Percentiles rank a stretch among this genome's conserved stretches.
Conservation (phyloP, 2,329 filamentous ascomycete genomes). For the Trichoderma arundinaceum region DNA sequence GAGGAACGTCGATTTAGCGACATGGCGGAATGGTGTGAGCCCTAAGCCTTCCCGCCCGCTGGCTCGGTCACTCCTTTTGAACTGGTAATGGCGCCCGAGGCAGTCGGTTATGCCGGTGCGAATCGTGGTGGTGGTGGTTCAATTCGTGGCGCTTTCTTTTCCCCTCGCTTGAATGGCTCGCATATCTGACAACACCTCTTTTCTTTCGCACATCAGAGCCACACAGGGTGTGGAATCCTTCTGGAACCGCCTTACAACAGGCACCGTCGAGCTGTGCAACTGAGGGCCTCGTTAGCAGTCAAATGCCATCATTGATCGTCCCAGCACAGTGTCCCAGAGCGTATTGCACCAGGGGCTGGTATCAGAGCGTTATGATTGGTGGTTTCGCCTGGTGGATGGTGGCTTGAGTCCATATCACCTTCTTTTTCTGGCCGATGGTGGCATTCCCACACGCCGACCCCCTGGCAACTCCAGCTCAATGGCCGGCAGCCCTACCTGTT, state of each 20-base stretch:
- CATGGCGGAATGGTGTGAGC: slow-evolving; percentile 16
- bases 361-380: slow-evolving; percentile 44
- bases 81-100: slow-evolving; percentile 32
- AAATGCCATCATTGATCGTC: slow-evolving; percentile 32
- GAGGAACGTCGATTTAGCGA: slow-evolving; percentile 7
- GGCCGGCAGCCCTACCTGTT: slow-evolving; percentile 36
- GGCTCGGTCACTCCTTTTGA: slow-evolving; percentile 31
- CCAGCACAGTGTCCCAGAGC: slow-evolving; percentile 35
- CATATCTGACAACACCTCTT: slow-evolving; percentile 9
- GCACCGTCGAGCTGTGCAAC: slow-evolving; percentile 31
- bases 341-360: slow-evolving; percentile 33
- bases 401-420: slow-evolving; percentile 44
- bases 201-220: slow-evolving; percentile 13
- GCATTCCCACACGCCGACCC: slow-evolving; percentile 43
- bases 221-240: slow-evolving; percentile 38
- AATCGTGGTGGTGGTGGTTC: slow-evolving; percentile 28
- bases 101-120: slow-evolving; percentile 35
- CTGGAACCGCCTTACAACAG: slow-evolving; percentile 38
- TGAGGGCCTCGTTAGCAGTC: slow-evolving; percentile 30
- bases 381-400: slow-evolving; percentile 39
- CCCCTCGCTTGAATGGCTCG: slow-evolving; percentile 20
- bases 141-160: slow-evolving; percentile 25
- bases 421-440: slow-evolving; percentile 46
- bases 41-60: slow-evolving; percentile 29
- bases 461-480: slow-evolving; percentile 37